Evolutionary conservation across 306 rosid species (phyloP), one percentile per base, ranked within the genome.

Genomic region (Glycyrrhiza uralensis): DNA sequence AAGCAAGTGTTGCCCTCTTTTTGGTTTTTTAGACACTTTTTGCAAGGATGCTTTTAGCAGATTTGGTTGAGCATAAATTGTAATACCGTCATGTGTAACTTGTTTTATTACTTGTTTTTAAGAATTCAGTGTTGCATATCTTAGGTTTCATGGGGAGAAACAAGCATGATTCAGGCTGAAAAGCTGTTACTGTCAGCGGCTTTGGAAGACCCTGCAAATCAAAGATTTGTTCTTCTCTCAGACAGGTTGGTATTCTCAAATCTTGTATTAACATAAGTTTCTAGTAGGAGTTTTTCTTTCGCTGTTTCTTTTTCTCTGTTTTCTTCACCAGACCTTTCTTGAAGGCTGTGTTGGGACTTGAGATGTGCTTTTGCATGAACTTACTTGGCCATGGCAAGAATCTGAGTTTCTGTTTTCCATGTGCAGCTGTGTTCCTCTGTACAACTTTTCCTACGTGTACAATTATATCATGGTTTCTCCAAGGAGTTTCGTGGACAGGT

Each of bases 401-500:
- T 73, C 79, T 76, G 66, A 81, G 22, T 52, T 80, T 71, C 52
- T 20, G 80, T 75, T 82, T 82, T 73, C 41, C 58, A 51, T 76
- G 57, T 74, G 95, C 93, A 94, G 99, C 80, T 94, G 99, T 65
- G 96, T 91, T 87, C 99, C 97, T 42, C 75, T 94, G 54, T 91
- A 94, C 89, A 91, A 94, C 89, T 94, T 94, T 81, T 75, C 91
- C 84, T 88, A 81, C 28, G 74, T 88, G 74, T 94, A 94, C 87
- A 82, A 74, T 78, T 94, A 91, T 56, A 38, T 89, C 87, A 94
- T 91, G 90, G 82, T 77, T 76, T 91, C 99, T 74, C 86, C 87
- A 15, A 86, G 75, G 87, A 94, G 99, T 76, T 91, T 89, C 36
- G 96, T 91, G 82, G 99, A 94, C 99, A 94, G 97, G 99, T 94